A percentile compares a stretch with the other conserved stretches of the same genome.
These are phyloP conservation scores for Globisporangium abappressorium DNA, from an alignment of 352 stramenopile species.

Conservation along the genomic window DNA sequence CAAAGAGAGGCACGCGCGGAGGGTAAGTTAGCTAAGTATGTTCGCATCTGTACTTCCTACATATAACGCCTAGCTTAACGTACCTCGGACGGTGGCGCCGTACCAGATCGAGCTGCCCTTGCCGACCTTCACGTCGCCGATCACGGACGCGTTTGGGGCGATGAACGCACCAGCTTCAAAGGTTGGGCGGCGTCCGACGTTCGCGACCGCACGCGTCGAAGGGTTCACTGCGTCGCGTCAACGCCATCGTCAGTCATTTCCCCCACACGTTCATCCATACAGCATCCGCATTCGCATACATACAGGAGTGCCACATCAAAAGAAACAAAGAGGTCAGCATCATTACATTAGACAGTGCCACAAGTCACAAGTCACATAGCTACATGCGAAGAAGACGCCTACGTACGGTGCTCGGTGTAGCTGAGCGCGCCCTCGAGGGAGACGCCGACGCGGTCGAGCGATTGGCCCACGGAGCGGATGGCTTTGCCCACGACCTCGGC, in stretches of 20 bases:
- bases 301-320: not conserved
- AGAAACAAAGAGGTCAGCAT: slow-evolving; percentile 5
- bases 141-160: slow-evolving; percentile 90
- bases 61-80: not conserved
- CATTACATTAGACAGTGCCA: not conserved
- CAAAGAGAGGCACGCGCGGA: not conserved
- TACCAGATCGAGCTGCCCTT: slow-evolving; percentile 92
- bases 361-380: not conserved
- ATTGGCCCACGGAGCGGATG: slow-evolving; percentile 81
- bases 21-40: not conserved
- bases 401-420: slow-evolving; percentile 89
- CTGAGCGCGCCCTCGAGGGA: slow-evolving; percentile 72
- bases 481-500: slow-evolving; percentile 75
- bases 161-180: slow-evolving; percentile 77
- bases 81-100: slow-evolving; percentile 85
- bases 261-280: not conserved
- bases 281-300: not conserved
- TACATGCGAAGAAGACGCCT: not conserved
- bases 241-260: not conserved
- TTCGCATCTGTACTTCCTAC: not conserved
- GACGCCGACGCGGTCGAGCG: slow-evolving; percentile 83
- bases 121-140: slow-evolving; percentile 92
- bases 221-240: slow-evolving; percentile 59
- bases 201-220: slow-evolving; percentile 75
- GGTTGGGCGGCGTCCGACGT: slow-evolving; percentile 57